These are phyloP conservation scores for Pseudogymnoascus sp. DNA, from an alignment of 2,329 filamentous ascomycete species.

Conservation along the genomic window DNA sequence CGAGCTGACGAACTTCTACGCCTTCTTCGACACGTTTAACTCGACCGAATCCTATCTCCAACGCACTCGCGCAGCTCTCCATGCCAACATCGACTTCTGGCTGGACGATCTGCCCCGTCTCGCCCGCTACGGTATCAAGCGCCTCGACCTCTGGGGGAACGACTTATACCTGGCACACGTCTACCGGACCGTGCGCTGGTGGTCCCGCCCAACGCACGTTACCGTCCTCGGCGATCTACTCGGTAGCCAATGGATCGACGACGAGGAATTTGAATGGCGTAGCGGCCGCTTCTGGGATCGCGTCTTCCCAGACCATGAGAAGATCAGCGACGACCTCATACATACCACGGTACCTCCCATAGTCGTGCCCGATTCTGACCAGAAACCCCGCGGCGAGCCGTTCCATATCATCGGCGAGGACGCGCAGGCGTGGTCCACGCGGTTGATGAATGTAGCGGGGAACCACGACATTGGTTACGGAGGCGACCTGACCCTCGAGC, in stretches of 20 bases:
- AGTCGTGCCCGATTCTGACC: slow-evolving; percentile 30
- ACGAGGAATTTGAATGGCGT: slow-evolving; percentile 72
- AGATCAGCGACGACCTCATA: slow-evolving; percentile 48
- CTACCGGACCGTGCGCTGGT: slow-evolving; percentile 77
- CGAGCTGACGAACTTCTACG: slow-evolving; percentile 46
- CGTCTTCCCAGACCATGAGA: slow-evolving; percentile 62
- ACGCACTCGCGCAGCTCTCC: slow-evolving; percentile 45
- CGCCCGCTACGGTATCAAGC: slow-evolving; percentile 64
- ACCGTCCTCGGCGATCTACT: slow-evolving; percentile 84
- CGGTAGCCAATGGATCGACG: slow-evolving; percentile 89
- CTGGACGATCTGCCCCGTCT: slow-evolving; percentile 62
- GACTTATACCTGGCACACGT: slow-evolving; percentile 93
- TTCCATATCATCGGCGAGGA: slow-evolving; percentile 33
- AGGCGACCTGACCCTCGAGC: slow-evolving; percentile 72
- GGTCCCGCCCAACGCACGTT: slow-evolving; percentile 76
- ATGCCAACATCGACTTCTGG: slow-evolving; percentile 54
- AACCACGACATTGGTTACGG: slow-evolving; percentile 98
- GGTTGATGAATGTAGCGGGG: slow-evolving; percentile 82
- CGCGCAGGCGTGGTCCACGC: slow-evolving; percentile 55
- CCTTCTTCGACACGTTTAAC: slow-evolving; percentile 23
- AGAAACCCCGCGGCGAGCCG: slow-evolving; percentile 34
- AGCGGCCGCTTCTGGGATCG: slow-evolving; percentile 71
- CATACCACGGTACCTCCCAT: slow-evolving; percentile 31
- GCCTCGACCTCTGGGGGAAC: slow-evolving; percentile 83
- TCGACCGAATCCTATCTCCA: slow-evolving; percentile 40